Percentiles rank a stretch among this genome's conserved stretches.
phyloP scores from a whole-genome alignment of 257 asterid genomes.

The Solanum chmielewskii region DNA sequence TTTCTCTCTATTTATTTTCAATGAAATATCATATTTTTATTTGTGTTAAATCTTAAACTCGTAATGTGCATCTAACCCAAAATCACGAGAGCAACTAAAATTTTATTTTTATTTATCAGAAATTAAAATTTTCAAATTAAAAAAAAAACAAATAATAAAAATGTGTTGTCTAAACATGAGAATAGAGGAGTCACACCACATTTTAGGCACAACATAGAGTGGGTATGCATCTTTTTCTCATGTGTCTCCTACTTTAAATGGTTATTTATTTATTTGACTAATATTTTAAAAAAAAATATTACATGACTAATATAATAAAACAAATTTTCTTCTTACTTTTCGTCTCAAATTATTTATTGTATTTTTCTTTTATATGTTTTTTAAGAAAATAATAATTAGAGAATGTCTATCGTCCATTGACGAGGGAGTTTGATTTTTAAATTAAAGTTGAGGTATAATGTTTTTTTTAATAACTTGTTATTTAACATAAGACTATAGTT shows the following conservation, averaged over 20 bases:
- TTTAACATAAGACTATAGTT: neutral
- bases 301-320: neutral
- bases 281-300: neutral
- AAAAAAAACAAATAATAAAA: neutral
- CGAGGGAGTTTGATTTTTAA: neutral
- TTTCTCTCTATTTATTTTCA: no score
- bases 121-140: neutral
- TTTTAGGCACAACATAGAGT: constrained; percentile 19
- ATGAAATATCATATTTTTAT: no score
- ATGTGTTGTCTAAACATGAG: neutral
- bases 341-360: no score
- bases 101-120: neutral
- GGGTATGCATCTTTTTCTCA: constrained; percentile 19
- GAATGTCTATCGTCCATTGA: no score
- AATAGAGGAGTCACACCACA: neutral
- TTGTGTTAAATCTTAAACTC: no score
- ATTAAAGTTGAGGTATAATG: neutral
- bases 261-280: neutral
- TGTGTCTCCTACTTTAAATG: constrained; percentile 10
- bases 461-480: neutral
- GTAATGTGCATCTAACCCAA: neutral
- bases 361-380: no score
- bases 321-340: no score
- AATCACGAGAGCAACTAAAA: neutral
- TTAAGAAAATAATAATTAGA: no score